Base-by-base conservation (phyloP, 2,329 filamentous ascomycete species). In the Hypoxylon sp. region DNA sequence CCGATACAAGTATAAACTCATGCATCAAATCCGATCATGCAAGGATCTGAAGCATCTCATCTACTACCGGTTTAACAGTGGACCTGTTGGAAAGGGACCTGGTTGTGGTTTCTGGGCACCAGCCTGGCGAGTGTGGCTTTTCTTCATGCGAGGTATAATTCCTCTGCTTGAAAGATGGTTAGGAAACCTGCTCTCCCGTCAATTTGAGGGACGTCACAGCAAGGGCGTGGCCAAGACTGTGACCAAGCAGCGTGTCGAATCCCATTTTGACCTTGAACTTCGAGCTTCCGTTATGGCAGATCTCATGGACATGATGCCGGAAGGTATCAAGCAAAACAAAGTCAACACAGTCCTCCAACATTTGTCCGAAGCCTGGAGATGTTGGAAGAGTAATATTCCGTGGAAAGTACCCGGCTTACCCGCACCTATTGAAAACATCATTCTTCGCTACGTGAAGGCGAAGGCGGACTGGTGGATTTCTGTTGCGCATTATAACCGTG, bases 381-480 rank as follows among this genome's bases (percentile, higher is more conserved):
- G 96, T 84, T 99, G 96, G 96, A 99, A 99, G 90, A 98, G 95
- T 82, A 99, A 99, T 78, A 99, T 99, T 74, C 96, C 96, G 0
- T 99, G 96, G 96, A 99, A 99, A 84, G 96, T 99, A 2, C 96
- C 96, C 57, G 97, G 96, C 40, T 82, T 99, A 68, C 96, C 96
- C 44, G 97, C 97, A 13, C 95, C 96, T 0, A 98, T 99, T 71
- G 96, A 99, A 82, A 99, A 98, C 78, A 97, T 99, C 75, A 99
- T 99, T 76, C 86, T 99, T 69, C 92, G 96, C 77, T 99, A 99
- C 76, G 97, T 99, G 75, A 99, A 99, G 85, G 95, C 94, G 74
- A 99, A 99, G 85, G 96, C 96, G 17, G 96, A 99, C 80, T 99
- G 96, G 97, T 99, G 96, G 96, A 95, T 99, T 68, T 98, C 95